These are phyloP conservation scores for Monosporascus cannonballus DNA, from an alignment of 2,329 filamentous ascomycete genomes.

Conservation along the genomic window DNA sequence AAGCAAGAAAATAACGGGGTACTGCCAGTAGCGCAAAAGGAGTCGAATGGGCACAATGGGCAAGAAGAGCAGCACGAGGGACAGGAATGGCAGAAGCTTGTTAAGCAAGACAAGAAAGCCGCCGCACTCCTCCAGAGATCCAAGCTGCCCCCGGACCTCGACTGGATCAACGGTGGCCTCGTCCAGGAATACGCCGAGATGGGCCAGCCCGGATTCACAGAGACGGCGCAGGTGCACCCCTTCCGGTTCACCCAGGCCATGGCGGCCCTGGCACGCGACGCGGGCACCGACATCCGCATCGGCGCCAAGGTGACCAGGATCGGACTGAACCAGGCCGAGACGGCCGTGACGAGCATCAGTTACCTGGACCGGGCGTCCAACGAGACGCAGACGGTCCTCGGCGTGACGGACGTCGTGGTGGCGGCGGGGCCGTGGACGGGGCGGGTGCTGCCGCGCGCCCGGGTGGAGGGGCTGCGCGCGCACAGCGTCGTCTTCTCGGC, in stretches of 20 bases:
- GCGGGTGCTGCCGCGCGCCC: constrained; percentile 49
- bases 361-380: constrained; percentile 45
- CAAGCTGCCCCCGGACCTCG: constrained; percentile 67
- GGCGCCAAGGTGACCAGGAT: constrained; percentile 64
- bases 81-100: constrained; percentile 55
- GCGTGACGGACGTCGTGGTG: constrained; percentile 49
- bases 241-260: constrained; percentile 85
- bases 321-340: constrained; percentile 37
- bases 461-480: constrained; percentile 53
- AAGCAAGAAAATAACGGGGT: constrained; percentile 5
- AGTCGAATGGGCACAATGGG: constrained; percentile 4
- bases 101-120: constrained; percentile 50
- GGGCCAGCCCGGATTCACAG: constrained; percentile 60
- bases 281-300: constrained; percentile 61
- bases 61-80: constrained; percentile 14
- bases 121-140: constrained; percentile 44
- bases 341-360: constrained; percentile 55
- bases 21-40: constrained; percentile 1
- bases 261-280: constrained; percentile 65
- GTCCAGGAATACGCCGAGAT: constrained; percentile 73
- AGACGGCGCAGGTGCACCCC: constrained; percentile 92
- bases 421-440: constrained; percentile 60
- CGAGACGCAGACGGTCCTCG: constrained; percentile 29
- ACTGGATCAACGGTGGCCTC: constrained; percentile 71
- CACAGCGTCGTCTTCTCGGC: constrained; percentile 62